A percentile compares a stretch with the other conserved stretches of the same genome.
Conservation (phyloP, 768 basidiomycete genomes). For the Xanthoconium stramineum region DNA sequence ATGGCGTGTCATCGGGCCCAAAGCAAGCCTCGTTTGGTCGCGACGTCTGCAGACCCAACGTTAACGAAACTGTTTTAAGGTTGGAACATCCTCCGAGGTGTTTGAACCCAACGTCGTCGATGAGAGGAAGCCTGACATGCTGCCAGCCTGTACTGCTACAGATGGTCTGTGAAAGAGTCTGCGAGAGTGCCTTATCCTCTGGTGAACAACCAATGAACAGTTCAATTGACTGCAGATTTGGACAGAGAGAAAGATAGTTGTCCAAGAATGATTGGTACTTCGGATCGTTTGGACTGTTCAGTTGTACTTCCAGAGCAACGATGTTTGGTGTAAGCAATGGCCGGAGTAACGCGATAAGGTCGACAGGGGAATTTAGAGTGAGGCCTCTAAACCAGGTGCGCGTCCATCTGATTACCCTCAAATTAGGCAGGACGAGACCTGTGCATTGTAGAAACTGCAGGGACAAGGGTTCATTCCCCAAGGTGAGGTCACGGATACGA, state of each 20-base stretch:
- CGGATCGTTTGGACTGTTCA: background rate
- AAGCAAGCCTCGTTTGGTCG: background rate
- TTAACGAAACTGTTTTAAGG: constrained; percentile 1
- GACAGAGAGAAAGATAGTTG: background rate
- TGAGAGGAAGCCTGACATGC: background rate
- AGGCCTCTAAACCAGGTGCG: background rate
- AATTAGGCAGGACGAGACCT: background rate
- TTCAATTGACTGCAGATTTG: background rate
- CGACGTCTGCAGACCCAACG: background rate
- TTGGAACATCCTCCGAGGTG: background rate
- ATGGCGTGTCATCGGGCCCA: background rate
- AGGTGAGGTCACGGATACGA: background rate
- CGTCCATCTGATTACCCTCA: constrained; percentile 2
- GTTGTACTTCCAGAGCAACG: background rate
- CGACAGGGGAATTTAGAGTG: background rate
- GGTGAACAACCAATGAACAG: background rate
- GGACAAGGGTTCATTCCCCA: background rate
- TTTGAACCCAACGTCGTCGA: background rate
- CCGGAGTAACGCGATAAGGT: background rate
- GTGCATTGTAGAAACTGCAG: background rate
- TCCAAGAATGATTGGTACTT: background rate
- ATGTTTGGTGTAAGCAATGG: background rate
- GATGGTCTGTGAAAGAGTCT: background rate
- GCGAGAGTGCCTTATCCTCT: background rate
- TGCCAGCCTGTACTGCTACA: background rate